These are phyloP conservation scores for Phaffia rhodozyma DNA, from an alignment of 1,284 basidiomycete genomes.

Conservation along the genomic window DNA sequence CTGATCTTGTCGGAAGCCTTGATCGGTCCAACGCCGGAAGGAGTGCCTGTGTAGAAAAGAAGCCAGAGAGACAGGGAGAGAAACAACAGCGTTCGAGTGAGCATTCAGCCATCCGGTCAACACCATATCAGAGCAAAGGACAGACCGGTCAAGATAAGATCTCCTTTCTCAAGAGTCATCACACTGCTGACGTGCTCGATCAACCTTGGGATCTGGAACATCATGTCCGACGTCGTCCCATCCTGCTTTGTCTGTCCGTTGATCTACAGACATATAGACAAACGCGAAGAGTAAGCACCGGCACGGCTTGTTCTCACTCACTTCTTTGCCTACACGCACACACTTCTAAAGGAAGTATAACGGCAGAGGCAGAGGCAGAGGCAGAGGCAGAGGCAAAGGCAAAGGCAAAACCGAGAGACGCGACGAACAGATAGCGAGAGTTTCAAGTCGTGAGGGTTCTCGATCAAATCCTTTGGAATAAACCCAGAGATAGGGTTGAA, in stretches of 20 bases:
- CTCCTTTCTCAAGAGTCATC: constrained; percentile 93
- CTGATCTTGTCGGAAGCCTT: constrained; percentile 63
- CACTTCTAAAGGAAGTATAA: background rate
- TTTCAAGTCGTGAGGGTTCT: constrained; percentile 61
- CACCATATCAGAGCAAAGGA: no score
- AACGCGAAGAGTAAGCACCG: no score
- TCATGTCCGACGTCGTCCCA: constrained; percentile 80
- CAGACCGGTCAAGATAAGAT: constrained; percentile 62
- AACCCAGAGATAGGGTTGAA: constrained; percentile 37
- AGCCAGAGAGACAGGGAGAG: background rate
- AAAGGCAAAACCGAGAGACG: background rate
- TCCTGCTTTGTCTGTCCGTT: constrained; percentile 74
- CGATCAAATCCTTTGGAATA: constrained; percentile 59
- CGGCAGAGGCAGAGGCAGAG: constrained; percentile 1
- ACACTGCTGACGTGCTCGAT: constrained; percentile 87
- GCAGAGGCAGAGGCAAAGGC: background rate
- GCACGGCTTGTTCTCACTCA: no score
- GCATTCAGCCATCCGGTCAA: no score
- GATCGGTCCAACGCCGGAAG: constrained; percentile 75
- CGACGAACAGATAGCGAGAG: constrained; percentile 56
- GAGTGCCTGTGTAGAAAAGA: constrained; percentile 47
- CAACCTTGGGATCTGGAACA: constrained; percentile 80
- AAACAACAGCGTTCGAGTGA: background rate
- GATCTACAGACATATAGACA: constrained; percentile 54
- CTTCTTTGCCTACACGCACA: no score